Evolutionary conservation across 331 rosid species (phyloP).

Genomic region (Quercus tomentella): DNA sequence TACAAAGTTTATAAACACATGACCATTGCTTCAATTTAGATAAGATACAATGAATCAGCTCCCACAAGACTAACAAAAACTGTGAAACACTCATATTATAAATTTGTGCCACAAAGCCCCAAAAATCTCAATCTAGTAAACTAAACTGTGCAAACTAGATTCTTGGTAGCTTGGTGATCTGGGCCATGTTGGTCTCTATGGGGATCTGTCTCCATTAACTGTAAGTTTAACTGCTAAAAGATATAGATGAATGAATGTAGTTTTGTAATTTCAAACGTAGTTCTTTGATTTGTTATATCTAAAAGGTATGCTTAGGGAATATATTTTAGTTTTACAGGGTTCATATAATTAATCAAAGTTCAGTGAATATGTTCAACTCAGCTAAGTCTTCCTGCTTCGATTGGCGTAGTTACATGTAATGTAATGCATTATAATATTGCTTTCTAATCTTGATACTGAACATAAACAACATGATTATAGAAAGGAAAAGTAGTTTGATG

Average conservation of each 20-base stretch:
- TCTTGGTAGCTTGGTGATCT: conserved; percentile 20
- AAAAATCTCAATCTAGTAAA: conserved; percentile 31
- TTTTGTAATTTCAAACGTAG: neutral
- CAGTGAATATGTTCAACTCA: conserved; percentile 31
- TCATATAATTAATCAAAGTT: conserved; percentile 21
- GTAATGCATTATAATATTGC: conserved; percentile 5
- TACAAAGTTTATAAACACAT: neutral
- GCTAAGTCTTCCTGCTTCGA: conserved; percentile 18
- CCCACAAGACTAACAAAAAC: neutral
- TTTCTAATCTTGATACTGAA: neutral
- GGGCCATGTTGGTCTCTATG: conserved; percentile 5
- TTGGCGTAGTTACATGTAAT: conserved; percentile 2
- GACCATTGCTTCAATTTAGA: neutral
- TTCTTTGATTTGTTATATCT: neutral
- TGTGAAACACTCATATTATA: neutral
- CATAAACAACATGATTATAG: neutral
- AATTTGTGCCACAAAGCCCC: conserved; percentile 14
- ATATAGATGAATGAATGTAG: neutral
- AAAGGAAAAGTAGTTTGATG: conserved; percentile 26
- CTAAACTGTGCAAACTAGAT: conserved; percentile 13
- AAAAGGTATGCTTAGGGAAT: neutral
- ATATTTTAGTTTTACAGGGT: neutral
- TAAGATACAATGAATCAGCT: conserved; percentile 30
- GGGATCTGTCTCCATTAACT: conserved; percentile 19
- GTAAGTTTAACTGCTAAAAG: conserved; percentile 9